Evolutionary conservation across 83 land plant genomes (phyloP), one percentile per base, ranked within the genome.

Genomic region (Larix sibirica): DNA sequence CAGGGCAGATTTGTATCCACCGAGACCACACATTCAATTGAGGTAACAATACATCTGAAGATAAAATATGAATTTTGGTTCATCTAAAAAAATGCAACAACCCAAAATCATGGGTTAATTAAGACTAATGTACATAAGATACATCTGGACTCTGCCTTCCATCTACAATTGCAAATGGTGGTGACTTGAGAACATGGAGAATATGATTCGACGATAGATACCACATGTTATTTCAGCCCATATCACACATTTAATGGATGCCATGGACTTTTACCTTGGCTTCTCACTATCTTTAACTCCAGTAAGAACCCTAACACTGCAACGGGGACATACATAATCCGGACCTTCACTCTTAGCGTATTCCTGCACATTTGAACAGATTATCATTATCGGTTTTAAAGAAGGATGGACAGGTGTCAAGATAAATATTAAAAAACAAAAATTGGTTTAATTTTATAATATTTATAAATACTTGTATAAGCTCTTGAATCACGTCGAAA

Each of bases 301-400:
- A 59, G 80, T 59, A 59, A 79, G 62, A 59, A 79, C 65, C 65
- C 65, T 59, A 60, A 60, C 65, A 79, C 96, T 96, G 89, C 99
- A 98, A 16, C 93, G 89, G 4, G 99, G 99, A 79, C 99, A 98
- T 24, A 98, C 88, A 82, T 98, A 98, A 80, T 98, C 99, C 74
- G 93, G 86, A 16, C 99, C 99, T 83, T 96, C 99, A 9, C 99
- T 98, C 87, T 98, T 98, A 23, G 99, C 97, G 86, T 98, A 98
- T 62, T 98, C 99, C 99, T 98, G 89, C 83, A 79, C 36, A 33
- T 33, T 33, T 47, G 23, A 44, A 33, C 4, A 74, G 2, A 18
- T 71, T 8, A 47, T 74, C 18, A 68, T 31, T 1, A 5, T 67
- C 5, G 13, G 5, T 3, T 33, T 20, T 42, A 40, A 42, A 74